Evolutionary conservation across 805 yeast species (phyloP).

Genomic region (Zygosaccharomyces gambellarensis): DNA sequence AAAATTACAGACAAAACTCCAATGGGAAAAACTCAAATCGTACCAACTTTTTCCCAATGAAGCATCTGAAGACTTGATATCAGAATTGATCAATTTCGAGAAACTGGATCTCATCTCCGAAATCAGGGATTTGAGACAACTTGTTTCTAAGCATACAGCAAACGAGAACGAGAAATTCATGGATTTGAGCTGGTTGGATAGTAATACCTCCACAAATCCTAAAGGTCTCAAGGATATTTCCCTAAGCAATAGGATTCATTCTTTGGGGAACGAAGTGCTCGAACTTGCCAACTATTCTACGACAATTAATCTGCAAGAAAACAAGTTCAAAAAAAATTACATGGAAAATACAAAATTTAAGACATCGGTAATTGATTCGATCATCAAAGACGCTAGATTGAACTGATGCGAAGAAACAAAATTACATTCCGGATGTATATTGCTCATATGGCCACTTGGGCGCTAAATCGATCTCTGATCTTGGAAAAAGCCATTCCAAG

Average conservation of each 20-base stretch:
- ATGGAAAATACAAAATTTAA: constrained; percentile 5
- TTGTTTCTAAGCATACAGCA: constrained; percentile 21
- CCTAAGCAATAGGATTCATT: neutral
- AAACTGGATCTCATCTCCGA: constrained; percentile 42
- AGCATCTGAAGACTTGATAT: constrained; percentile 33
- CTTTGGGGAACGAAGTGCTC: neutral
- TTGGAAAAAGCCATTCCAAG: constrained; percentile 69
- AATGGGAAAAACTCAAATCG: constrained; percentile 27
- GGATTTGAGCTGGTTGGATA: constrained; percentile 6
- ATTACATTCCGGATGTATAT: constrained; percentile 4
- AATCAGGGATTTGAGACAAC: constrained; percentile 39
- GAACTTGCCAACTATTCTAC: constrained; percentile 3
- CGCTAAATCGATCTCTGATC: constrained; percentile 62
- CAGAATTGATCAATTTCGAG: constrained; percentile 34
- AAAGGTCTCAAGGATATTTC: neutral
- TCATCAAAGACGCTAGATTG: neutral
- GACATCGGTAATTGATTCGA: neutral
- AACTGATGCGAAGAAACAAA: neutral
- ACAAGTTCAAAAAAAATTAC: neutral
- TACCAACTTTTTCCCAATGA: constrained; percentile 25
- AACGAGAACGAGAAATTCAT: neutral
- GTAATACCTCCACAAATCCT: too few species aligned
- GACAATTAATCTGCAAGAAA: neutral
- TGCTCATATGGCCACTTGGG: constrained; percentile 64
- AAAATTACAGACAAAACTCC: neutral